A percentile compares a stretch with the other conserved stretches of the same genome.
phyloP scores from a whole-genome alignment of 2,329 filamentous ascomycete genomes.

The Fusarium siculi region DNA sequence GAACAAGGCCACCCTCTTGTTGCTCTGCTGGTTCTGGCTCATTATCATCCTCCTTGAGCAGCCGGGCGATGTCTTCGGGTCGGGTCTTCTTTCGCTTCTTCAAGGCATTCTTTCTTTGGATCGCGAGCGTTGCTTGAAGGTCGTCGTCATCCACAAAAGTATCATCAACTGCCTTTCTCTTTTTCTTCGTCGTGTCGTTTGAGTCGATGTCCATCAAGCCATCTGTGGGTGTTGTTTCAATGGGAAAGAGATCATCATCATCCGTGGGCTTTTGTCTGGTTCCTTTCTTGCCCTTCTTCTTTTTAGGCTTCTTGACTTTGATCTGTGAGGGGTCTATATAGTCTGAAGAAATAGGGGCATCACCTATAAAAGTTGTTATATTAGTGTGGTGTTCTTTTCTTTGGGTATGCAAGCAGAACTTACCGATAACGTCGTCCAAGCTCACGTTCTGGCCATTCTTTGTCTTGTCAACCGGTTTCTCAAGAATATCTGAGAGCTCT shows the following conservation, averaged over 20 bases:
- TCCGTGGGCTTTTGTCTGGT: slow-evolving; percentile 76
- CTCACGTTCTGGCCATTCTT: slow-evolving; percentile 78
- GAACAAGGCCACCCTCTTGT: slow-evolving; percentile 74
- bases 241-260: slow-evolving; percentile 68
- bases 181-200: slow-evolving; percentile 60
- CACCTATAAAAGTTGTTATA: slow-evolving; percentile 25
- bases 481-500: slow-evolving; percentile 68
- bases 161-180: slow-evolving; percentile 72
- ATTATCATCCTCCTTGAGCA: slow-evolving; percentile 74
- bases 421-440: slow-evolving; percentile 78
- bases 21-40: slow-evolving; percentile 56
- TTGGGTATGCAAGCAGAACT: slow-evolving; percentile 32
- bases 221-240: slow-evolving; percentile 50
- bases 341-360: slow-evolving; percentile 70
- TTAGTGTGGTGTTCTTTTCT: slow-evolving; percentile 16
- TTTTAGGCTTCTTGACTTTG: slow-evolving; percentile 95
- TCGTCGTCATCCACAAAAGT: slow-evolving; percentile 92
- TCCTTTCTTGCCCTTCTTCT: slow-evolving; percentile 87
- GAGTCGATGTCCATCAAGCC: slow-evolving; percentile 81
- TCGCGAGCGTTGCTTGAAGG: slow-evolving; percentile 83
- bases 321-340: slow-evolving; percentile 88
- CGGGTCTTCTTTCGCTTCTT: slow-evolving; percentile 91
- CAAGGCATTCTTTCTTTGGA: slow-evolving; percentile 83
- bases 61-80: slow-evolving; percentile 86
- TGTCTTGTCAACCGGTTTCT: slow-evolving; percentile 62